These are phyloP conservation scores for Prunus mira DNA, from an alignment of 306 rosid species.

Conservation along the genomic window DNA sequence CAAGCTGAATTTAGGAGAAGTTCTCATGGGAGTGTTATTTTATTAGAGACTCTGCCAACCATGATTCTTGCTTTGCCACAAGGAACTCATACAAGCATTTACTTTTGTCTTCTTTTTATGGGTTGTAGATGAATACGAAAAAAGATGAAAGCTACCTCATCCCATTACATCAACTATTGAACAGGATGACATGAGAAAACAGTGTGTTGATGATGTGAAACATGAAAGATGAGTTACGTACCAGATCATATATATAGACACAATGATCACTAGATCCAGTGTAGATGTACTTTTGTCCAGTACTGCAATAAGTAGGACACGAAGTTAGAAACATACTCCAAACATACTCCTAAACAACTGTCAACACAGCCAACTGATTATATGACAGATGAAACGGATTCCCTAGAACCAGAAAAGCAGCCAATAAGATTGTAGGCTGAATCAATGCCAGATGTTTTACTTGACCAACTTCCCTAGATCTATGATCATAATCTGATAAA, in stretches of 20 bases:
- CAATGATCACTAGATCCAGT: constrained; percentile 78
- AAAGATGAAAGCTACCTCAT: not conserved
- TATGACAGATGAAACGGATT: not conserved
- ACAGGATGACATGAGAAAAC: not conserved
- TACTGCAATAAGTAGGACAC: not conserved
- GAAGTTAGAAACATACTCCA: not conserved
- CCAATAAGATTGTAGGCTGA: not conserved
- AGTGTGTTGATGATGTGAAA: not conserved
- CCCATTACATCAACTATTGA: not conserved
- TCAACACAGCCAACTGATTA: not conserved
- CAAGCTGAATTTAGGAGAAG: not conserved
- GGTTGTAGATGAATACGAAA: not conserved
- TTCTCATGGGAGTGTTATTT: not conserved
- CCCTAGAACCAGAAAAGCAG: not conserved
- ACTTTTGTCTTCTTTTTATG: not conserved
- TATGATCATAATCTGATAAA: not conserved
- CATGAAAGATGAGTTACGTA: constrained; percentile 25
- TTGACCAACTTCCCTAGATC: not conserved
- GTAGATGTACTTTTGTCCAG: constrained; percentile 92
- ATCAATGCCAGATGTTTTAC: not conserved
- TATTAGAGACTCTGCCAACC: not conserved
- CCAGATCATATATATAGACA: constrained; percentile 87
- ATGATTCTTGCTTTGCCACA: not conserved
- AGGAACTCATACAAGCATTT: not conserved
- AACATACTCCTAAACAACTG: not conserved